Base-by-base conservation (phyloP, 2,329 filamentous ascomycete genomes). In the Penicillium polonicum region DNA sequence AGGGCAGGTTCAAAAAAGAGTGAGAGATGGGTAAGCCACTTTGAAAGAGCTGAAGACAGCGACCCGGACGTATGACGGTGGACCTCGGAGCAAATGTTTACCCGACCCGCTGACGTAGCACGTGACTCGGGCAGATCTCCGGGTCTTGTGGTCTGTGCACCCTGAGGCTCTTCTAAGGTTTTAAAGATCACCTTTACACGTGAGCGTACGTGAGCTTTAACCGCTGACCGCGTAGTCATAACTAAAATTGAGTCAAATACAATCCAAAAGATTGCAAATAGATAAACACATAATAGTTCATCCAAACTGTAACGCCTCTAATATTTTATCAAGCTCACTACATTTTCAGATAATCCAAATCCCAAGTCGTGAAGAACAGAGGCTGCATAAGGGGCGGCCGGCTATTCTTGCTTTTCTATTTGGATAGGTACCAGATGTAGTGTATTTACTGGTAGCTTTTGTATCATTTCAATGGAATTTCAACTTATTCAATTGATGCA, bases 41-140 rank as follows among this genome's bases (percentile, higher is more conserved):
- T 36, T 45, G 39, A 46, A 46, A 52, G 49, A 44, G 49, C 39
- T 44, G 49, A 25, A 25, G 29, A 17, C 50, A 52, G 17, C 5
- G 12, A 27, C 5, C 31, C 41, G 29, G 31, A 46, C 27, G 50
- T 52, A 52, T 52, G 50, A 52, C 50, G 41, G 50, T 45, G 13
- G 50, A 45, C 21, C 10, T 19, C 50, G 50, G 50, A 52, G 39
- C 29, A 21, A 36, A 19, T 29, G 29, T 52, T 52, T 52, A 46
- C 50, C 50, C 50, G 50, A 9, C 21, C 50, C 50, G 41, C n/a
- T 13, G 3, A 6, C 1, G 1, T 1, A 1, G 0, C 50, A 45
- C 39, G 50, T 52, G 50, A 10, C 3, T 15, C 9, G 15, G 38
- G 3, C 0, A 25, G 21, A 27, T 45, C 21, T 21, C 29, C 41